Evolutionary conservation across 495 filamentous ascomycete species (phyloP).

Genomic region (Lophiostoma macrostomum): DNA sequence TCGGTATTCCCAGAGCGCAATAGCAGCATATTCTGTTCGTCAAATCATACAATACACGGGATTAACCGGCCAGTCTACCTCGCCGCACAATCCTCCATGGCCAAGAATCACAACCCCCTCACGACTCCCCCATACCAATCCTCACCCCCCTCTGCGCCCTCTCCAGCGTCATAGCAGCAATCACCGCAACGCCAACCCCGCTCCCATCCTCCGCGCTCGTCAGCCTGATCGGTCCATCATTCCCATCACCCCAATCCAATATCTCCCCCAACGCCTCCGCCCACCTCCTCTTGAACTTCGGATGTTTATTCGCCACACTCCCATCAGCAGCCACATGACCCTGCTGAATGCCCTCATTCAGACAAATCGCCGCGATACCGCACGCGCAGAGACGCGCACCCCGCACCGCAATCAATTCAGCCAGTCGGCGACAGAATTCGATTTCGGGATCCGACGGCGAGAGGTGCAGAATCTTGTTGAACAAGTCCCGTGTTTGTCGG

Average conservation of each 20-base stretch:
- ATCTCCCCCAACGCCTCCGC: constrained; percentile 91
- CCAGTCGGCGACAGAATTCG: constrained; percentile 78
- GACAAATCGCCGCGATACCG: constrained; percentile 88
- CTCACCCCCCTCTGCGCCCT: too few species aligned
- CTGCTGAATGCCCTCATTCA: too few species aligned
- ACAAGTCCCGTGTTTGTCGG: constrained; percentile 74
- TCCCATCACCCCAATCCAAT: constrained; percentile 48
- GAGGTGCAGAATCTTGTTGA: constrained; percentile 68
- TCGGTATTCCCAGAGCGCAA: too few species aligned
- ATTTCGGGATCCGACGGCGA: constrained; percentile 66
- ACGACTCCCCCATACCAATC: too few species aligned
- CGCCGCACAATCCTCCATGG: too few species aligned
- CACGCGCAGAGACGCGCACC: constrained; percentile 88
- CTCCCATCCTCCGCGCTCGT: constrained; percentile 87
- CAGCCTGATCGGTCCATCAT: constrained; percentile 80
- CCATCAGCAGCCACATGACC: constrained; percentile 95
- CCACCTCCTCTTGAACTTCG: constrained; percentile 94
- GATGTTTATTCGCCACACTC: constrained; percentile 53
- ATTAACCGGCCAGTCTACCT: too few species aligned
- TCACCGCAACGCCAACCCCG: too few species aligned
- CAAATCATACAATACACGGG: too few species aligned
- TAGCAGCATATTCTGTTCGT: too few species aligned
- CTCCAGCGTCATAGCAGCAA: too few species aligned
- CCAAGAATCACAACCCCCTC: too few species aligned
- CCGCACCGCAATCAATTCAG: constrained; percentile 89